These are phyloP conservation scores for Berberis vulgaris DNA, from an alignment of 164 flowering plant species.

Conservation along the genomic window DNA sequence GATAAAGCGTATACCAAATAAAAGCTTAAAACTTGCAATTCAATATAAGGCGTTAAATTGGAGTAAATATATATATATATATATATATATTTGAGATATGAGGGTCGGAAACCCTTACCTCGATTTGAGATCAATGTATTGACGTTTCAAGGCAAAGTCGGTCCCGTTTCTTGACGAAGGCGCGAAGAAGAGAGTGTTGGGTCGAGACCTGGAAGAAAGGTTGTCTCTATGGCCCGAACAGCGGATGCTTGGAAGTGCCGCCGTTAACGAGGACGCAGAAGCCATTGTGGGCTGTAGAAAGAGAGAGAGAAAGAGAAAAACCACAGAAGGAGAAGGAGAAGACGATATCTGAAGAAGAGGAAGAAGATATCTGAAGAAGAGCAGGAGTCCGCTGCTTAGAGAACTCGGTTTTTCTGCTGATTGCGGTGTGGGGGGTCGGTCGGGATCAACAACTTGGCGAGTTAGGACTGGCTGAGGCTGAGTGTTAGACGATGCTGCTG, in stretches of 20 bases:
- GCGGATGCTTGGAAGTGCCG: not conserved
- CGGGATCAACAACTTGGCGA: no score
- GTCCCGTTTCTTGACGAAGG: not conserved
- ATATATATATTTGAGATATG: not conserved
- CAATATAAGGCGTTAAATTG: not conserved
- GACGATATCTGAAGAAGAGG: no score
- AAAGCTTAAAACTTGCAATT: not conserved
- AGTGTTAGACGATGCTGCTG: no score
- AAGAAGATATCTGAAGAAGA: no score
- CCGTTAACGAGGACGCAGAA: not conserved
- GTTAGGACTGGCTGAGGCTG: no score
- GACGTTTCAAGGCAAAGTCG: slow-evolving; percentile 6
- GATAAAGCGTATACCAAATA: not conserved
- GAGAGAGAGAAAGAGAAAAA: not conserved
- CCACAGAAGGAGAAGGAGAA: no score
- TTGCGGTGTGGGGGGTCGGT: no score
- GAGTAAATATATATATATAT: not conserved
- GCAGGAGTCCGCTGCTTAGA: no score
- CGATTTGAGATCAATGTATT: slow-evolving; percentile 4
- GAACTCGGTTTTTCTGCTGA: no score
- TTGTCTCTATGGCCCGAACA: not conserved
- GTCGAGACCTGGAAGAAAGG: not conserved
- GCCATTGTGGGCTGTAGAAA: not conserved
- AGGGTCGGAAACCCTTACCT: slow-evolving; percentile 7
- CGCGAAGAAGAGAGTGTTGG: not conserved